These are phyloP conservation scores for Pseudovirgaria hyperparasitica DNA, from an alignment of 2,329 filamentous ascomycete genomes.

Conservation along the genomic window DNA sequence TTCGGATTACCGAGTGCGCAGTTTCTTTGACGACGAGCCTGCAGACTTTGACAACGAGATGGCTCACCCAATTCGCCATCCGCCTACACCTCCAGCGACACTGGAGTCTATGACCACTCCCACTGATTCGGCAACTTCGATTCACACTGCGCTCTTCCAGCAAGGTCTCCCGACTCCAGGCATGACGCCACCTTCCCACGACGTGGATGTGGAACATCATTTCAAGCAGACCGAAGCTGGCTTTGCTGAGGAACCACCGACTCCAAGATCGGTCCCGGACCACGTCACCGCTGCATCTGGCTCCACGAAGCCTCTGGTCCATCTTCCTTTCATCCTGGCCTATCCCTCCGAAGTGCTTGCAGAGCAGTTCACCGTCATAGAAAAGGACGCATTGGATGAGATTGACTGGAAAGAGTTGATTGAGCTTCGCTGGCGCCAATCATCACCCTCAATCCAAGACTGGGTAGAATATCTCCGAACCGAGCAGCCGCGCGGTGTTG, in stretches of 20 bases:
- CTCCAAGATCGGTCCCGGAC: background rate
- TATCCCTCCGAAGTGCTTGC: slow-evolving; percentile 70
- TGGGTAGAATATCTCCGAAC: slow-evolving; percentile 74
- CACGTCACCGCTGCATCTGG: background rate
- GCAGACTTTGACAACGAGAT: slow-evolving; percentile 19
- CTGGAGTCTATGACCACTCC: slow-evolving; percentile 16
- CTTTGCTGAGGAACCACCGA: slow-evolving; percentile 11
- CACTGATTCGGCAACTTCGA: slow-evolving; percentile 8
- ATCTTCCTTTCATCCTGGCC: slow-evolving; percentile 68
- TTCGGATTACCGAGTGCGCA: slow-evolving; percentile 27
- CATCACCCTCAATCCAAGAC: slow-evolving; percentile 52
- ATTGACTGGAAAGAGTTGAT: slow-evolving; percentile 83
- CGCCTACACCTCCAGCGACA: slow-evolving; percentile 32
- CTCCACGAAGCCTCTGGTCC: slow-evolving; percentile 24
- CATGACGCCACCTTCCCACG: slow-evolving; percentile 20
- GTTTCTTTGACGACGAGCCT: slow-evolving; percentile 37
- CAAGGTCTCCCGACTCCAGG: slow-evolving; percentile 24
- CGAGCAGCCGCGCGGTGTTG: slow-evolving; percentile 60
- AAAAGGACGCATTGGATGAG: slow-evolving; percentile 75
- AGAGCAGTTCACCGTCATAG: slow-evolving; percentile 73
- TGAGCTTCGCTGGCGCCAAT: slow-evolving; percentile 70
- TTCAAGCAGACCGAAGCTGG: slow-evolving; percentile 10
- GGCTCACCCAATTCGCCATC: slow-evolving; percentile 22
- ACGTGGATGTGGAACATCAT: slow-evolving; percentile 14
- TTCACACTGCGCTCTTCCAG: slow-evolving; percentile 19